Evolutionary conservation across 2,329 filamentous ascomycete species (phyloP).

Genomic region (Parascedosporium putredinis): DNA sequence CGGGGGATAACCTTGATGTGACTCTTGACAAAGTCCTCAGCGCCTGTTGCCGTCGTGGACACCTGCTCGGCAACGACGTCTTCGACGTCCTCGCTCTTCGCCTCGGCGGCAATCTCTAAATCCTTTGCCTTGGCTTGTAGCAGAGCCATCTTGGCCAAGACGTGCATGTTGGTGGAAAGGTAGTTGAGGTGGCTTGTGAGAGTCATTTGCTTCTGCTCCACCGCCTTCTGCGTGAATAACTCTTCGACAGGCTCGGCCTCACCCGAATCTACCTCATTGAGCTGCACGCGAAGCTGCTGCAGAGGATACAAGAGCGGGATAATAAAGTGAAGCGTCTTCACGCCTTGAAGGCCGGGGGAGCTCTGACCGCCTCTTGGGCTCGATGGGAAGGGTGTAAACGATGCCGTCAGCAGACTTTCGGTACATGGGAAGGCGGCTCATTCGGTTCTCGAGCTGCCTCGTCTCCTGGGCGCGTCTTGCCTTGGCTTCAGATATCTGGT

Average conservation of each 20-base stretch:
- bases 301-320: conserved; percentile 65
- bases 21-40: conserved; percentile 34
- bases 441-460: conserved; percentile 63
- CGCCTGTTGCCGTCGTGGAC: conserved; percentile 10
- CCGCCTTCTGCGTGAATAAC: conserved; percentile 50
- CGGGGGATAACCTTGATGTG: conserved; percentile 65
- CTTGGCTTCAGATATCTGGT: conserved; percentile 53
- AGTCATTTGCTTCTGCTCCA: conserved; percentile 46
- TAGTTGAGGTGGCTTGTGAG: conserved; percentile 69
- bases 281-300: conserved; percentile 52
- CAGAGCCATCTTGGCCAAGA: conserved; percentile 40
- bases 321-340: conserved; percentile 56
- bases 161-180: conserved; percentile 59
- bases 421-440: conserved; percentile 57
- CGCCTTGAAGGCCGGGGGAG: conserved; percentile 48
- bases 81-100: conserved; percentile 8
- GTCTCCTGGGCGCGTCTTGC: conserved; percentile 54
- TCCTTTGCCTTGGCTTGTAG: conserved; percentile 13
- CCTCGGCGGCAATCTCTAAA: no score
- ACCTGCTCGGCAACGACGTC: background rate
- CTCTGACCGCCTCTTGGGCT: conserved; percentile 49
- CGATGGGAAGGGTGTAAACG: conserved; percentile 59
- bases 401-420: conserved; percentile 59
- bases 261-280: conserved; percentile 51
- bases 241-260: conserved; percentile 55